Percentiles rank a stretch among this genome's conserved stretches.
Conservation (phyloP, 1,139 yeast genomes). For the Sugiyamaella castrensis region DNA sequence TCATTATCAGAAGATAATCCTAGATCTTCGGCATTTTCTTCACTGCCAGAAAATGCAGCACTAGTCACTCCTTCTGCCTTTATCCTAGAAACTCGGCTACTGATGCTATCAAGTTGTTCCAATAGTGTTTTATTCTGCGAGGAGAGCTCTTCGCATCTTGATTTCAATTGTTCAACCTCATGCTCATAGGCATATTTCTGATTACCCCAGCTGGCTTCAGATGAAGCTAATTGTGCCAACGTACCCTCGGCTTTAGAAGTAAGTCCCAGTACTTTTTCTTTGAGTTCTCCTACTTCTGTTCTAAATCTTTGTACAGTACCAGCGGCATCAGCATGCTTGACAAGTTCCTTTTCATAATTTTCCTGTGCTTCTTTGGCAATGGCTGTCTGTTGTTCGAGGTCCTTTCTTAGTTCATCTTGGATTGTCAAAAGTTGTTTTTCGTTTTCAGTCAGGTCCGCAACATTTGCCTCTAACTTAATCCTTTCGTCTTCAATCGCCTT, state of each 20-base stretch:
- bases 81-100: constrained; percentile 11
- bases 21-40: constrained; percentile 15
- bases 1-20: constrained; percentile 35
- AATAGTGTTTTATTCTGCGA: constrained; percentile 66
- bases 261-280: constrained; percentile 40
- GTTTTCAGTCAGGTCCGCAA: constrained; percentile 44
- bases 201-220: constrained; percentile 46
- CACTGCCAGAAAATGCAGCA: constrained; percentile 6
- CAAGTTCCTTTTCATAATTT: constrained; percentile 57
- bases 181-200: constrained; percentile 49
- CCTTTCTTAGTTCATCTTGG: constrained; percentile 38
- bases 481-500: constrained; percentile 36
- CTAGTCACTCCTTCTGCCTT: constrained; percentile 2
- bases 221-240: constrained; percentile 34
- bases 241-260: constrained; percentile 37
- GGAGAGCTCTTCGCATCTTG: constrained; percentile 54
- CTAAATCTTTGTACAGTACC: constrained; percentile 46
- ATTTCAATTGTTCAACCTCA: constrained; percentile 48
- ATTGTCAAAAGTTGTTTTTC: constrained; percentile 37
- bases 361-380: constrained; percentile 52
- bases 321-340: constrained; percentile 56
- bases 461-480: constrained; percentile 40
- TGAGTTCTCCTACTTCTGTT: constrained; percentile 43
- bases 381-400: constrained; percentile 52
- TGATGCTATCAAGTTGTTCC: constrained; percentile 58